phyloP scores from a whole-genome alignment of 208 protist genomes.

The Acanthamoeba triangularis region DNA sequence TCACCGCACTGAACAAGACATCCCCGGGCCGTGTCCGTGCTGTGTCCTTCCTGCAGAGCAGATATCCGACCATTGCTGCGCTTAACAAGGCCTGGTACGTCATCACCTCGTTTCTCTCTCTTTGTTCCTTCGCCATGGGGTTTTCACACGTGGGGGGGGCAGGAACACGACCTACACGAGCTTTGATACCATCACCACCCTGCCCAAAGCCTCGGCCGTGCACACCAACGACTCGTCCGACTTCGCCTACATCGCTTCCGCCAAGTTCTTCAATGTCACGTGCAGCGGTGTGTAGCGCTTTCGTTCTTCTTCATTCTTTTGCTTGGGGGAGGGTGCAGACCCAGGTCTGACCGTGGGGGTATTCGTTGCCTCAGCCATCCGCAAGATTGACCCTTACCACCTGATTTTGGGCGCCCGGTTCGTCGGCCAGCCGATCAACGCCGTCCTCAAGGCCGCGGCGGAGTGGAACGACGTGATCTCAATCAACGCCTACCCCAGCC shows the following conservation, averaged over 20 bases:
- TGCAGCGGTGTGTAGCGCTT: neutral
- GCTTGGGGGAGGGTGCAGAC: neutral
- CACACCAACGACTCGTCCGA: neutral
- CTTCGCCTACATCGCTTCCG: conserved; percentile 6
- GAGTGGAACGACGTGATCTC: conserved; percentile 25
- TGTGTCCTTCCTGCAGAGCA: neutral
- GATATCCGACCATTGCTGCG: neutral
- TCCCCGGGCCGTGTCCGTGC: neutral
- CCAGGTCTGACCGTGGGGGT: neutral
- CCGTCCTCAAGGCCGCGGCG: neutral
- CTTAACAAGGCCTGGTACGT: conserved; percentile 51
- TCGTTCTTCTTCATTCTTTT: too few species aligned
- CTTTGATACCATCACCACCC: neutral
- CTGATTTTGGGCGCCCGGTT: neutral
- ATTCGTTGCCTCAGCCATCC: neutral
- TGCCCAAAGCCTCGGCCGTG: neutral
- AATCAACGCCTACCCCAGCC: neutral
- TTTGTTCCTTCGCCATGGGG: neutral
- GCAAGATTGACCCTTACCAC: conserved; percentile 3
- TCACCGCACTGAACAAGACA: neutral
- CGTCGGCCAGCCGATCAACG: neutral
- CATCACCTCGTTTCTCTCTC: neutral
- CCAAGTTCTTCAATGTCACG: conserved; percentile 8
- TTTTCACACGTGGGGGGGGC: neutral
- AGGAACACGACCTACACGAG: conserved; percentile 43